These are phyloP conservation scores for Gryganskiella cystojenkinii DNA, from an alignment of 192 early-diverging fungal species.

Conservation along the genomic window DNA sequence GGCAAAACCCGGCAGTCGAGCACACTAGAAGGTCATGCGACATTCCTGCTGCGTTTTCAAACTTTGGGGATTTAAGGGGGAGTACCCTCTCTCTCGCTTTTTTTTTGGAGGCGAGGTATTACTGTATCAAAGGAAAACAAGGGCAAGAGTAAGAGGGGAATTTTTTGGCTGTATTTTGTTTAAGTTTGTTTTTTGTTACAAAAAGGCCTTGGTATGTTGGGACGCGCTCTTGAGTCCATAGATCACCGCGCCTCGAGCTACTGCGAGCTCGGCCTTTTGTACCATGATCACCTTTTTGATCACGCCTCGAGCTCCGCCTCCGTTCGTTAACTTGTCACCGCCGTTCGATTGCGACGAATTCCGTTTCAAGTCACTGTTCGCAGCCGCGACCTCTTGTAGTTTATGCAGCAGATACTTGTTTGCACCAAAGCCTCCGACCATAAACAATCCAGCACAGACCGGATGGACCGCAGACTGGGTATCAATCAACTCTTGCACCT, in stretches of 20 bases:
- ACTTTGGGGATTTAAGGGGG: no score
- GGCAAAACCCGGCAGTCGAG: no score
- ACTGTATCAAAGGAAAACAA: neutral
- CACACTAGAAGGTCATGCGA: no score
- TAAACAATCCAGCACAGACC: slow-evolving; percentile 56
- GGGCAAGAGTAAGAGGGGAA: neutral
- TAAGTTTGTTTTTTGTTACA: slow-evolving; percentile 11
- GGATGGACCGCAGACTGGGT: slow-evolving; percentile 42
- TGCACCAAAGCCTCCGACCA: slow-evolving; percentile 64
- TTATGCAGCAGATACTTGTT: slow-evolving; percentile 57
- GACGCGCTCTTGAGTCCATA: slow-evolving; percentile 56
- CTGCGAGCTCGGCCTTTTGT: slow-evolving; percentile 46
- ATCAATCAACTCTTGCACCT: slow-evolving; percentile 51
- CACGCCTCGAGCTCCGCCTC: slow-evolving; percentile 17
- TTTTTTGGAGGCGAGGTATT: no score
- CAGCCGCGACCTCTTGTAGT: slow-evolving; percentile 1
- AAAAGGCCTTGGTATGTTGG: slow-evolving; percentile 45
- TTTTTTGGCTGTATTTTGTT: neutral
- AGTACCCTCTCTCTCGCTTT: no score
- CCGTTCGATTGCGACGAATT: slow-evolving; percentile 4
- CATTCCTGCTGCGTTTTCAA: no score
- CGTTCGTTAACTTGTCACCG: neutral
- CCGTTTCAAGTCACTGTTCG: neutral
- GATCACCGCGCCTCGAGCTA: slow-evolving; percentile 51
- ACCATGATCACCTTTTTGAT: slow-evolving; percentile 53